Percentiles rank a stretch among this genome's conserved stretches.
Evolutionary conservation across 202 grass and related monocot genomes (phyloP).

Genomic region (Setaria viridis): DNA sequence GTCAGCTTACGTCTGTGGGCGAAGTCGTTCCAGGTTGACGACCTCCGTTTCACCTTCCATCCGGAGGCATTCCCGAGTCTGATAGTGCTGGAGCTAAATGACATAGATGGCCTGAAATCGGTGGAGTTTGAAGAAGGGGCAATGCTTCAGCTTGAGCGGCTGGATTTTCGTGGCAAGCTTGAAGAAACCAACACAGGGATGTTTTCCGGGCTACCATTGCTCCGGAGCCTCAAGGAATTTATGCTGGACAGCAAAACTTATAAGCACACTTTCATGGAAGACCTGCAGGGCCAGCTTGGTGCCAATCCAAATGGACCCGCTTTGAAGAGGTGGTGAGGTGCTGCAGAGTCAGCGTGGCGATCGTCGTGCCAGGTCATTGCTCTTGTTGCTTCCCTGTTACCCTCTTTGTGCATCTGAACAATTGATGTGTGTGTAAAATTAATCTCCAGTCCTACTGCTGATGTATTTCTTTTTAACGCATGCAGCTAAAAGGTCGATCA

Average conservation of each 20-base stretch:
- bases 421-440: too few species aligned
- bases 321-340: neutral
- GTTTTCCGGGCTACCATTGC: neutral
- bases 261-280: neutral
- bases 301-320: neutral
- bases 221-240: neutral
- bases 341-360: too few species aligned
- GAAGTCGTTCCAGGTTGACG: neutral
- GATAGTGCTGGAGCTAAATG: fast-evolving
- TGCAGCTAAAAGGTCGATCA: too few species aligned
- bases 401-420: too few species aligned
- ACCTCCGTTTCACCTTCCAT: neutral
- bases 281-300: neutral
- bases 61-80: neutral
- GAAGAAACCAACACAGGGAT: fast-evolving
- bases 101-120: fast-evolving
- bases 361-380: too few species aligned
- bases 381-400: too few species aligned
- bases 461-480: too few species aligned
- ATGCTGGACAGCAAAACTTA: neutral
- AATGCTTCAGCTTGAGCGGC: neutral
- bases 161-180: neutral
- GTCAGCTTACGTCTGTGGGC: neutral
- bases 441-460: too few species aligned
- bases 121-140: neutral